phyloP scores from a whole-genome alignment of 352 stramenopile species.

The Pythium grandisporangium region DNA sequence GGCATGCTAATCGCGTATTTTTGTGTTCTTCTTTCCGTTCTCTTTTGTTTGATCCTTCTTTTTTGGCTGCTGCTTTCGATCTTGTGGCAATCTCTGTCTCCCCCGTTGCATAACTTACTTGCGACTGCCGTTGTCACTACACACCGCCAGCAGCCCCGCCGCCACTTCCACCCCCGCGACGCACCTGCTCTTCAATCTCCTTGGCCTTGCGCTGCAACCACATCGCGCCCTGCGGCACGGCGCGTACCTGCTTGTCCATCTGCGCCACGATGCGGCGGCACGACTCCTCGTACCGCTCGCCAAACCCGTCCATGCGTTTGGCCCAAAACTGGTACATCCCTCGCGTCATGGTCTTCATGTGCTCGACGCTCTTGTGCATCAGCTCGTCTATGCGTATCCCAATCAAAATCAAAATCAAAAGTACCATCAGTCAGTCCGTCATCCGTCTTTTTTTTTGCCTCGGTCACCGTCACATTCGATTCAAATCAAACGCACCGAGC shows the following conservation, averaged over 20 bases:
- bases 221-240: slow-evolving; percentile 4
- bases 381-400: slow-evolving; percentile 30
- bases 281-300: slow-evolving; percentile 61
- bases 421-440: no score
- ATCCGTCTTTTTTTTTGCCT: no score
- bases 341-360: slow-evolving; percentile 32
- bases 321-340: slow-evolving; percentile 73
- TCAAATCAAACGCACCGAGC: slow-evolving; percentile 15
- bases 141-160: no score
- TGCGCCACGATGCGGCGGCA: slow-evolving; percentile 43
- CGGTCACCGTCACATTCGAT: not conserved
- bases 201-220: slow-evolving; percentile 10
- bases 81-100: no score
- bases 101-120: no score
- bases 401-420: no score
- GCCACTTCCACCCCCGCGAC: not conserved
- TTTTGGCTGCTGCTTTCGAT: no score
- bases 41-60: no score
- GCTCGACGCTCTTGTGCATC: slow-evolving; percentile 32
- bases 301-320: slow-evolving; percentile 47
- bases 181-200: slow-evolving; percentile 11
- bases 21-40: no score
- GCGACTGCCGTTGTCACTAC: no score
- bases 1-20: no score
- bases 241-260: slow-evolving; percentile 49